phyloP scores from a whole-genome alignment of 2,329 filamentous ascomycete genomes.

The Epichloe festucae region DNA sequence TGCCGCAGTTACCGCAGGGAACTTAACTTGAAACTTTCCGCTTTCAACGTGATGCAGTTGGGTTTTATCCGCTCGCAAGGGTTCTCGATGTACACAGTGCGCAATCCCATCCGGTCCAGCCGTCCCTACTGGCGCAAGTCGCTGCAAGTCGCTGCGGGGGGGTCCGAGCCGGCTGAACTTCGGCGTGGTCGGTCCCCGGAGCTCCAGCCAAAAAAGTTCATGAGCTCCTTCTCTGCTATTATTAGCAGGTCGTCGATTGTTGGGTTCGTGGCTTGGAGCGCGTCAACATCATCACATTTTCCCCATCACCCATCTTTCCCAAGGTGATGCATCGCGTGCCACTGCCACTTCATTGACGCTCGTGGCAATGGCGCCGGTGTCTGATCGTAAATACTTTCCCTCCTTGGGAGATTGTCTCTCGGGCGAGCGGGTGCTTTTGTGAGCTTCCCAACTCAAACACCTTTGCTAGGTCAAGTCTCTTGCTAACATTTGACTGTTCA shows the following conservation, averaged over 20 bases:
- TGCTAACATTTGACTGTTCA: constrained; percentile 17
- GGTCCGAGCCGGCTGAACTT: constrained; percentile 12
- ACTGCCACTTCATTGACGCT: constrained; percentile 33
- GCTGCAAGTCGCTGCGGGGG: no score
- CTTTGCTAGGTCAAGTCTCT: neutral
- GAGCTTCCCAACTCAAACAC: constrained; percentile 24
- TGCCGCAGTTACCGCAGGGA: neutral
- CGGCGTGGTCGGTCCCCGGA: constrained; percentile 10
- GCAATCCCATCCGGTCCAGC: neutral
- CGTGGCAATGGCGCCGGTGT: constrained; percentile 56
- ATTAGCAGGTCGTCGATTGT: no score
- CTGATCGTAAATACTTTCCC: constrained; percentile 65
- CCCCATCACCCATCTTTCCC: constrained; percentile 9
- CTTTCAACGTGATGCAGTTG: neutral
- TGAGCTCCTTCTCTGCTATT: no score
- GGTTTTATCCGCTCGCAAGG: neutral
- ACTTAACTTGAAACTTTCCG: neutral
- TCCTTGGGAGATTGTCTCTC: constrained; percentile 74
- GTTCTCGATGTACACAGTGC: neutral
- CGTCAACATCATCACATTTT: constrained; percentile 19
- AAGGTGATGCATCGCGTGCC: constrained; percentile 27
- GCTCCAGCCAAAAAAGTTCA: constrained; percentile 16
- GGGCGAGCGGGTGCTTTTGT: constrained; percentile 71
- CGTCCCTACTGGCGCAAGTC: neutral
- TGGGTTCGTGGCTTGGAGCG: constrained; percentile 10